phyloP scores from a whole-genome alignment of 352 stramenopile genomes.

The Phytophthora crassamura region DNA sequence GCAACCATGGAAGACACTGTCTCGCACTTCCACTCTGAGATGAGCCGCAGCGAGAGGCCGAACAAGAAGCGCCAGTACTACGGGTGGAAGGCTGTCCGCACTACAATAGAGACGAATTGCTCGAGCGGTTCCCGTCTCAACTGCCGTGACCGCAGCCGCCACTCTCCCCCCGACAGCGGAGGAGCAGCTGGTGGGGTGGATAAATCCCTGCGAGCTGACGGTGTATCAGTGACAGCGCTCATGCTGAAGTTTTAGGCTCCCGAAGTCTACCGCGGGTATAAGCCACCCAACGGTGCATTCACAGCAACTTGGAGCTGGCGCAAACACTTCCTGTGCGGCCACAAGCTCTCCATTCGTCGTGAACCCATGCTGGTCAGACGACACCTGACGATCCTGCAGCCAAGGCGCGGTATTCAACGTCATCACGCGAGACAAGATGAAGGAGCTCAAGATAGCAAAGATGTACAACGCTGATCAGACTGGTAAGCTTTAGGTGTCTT shows the following conservation, averaged over 20 bases:
- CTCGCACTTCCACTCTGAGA: neutral
- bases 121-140: neutral
- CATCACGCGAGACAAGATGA: slow-evolving; percentile 5
- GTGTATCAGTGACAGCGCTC: neutral
- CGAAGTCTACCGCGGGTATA: neutral
- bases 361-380: slow-evolving; percentile 2
- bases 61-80: slow-evolving; percentile 7
- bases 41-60: neutral
- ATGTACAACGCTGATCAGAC: slow-evolving; percentile 24
- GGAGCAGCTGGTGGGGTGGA: slow-evolving; percentile 5
- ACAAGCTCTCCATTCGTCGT: slow-evolving; percentile 13
- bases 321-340: slow-evolving; percentile 8
- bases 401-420: neutral
- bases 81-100: neutral
- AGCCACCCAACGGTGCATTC: neutral
- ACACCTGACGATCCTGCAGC: slow-evolving; percentile 5
- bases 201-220: slow-evolving; percentile 3
- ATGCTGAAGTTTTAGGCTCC: neutral
- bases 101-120: neutral
- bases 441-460: slow-evolving; percentile 8
- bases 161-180: neutral
- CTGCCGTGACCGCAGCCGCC: neutral
- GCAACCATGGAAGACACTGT: slow-evolving; percentile 1
- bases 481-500: slow-evolving; percentile 1
- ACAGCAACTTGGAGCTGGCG: slow-evolving; percentile 8